Evolutionary conservation across 2,329 filamentous ascomycete genomes (phyloP).

Genomic region (Truncatella angustata): DNA sequence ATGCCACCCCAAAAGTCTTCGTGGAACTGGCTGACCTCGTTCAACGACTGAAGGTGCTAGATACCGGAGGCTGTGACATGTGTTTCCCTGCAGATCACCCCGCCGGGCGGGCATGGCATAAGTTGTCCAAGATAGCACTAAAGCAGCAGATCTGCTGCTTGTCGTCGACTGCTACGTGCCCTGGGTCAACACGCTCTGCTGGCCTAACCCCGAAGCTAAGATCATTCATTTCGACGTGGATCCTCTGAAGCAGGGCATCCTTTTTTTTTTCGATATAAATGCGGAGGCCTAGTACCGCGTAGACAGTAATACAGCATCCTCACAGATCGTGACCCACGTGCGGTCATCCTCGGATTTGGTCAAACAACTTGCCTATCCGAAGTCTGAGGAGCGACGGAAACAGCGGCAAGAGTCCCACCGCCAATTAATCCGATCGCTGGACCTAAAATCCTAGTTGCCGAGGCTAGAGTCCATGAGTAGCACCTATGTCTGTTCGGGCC

Average conservation of each 20-base stretch:
- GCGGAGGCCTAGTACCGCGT: too few relatives aligned
- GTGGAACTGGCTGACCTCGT: conserved; percentile 45
- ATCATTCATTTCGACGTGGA: conserved; percentile 67
- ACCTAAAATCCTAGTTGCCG: too few relatives aligned
- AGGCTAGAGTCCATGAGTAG: too few relatives aligned
- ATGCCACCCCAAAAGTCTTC: conserved; percentile 39
- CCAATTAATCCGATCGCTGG: too few relatives aligned
- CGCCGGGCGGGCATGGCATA: conserved; percentile 45
- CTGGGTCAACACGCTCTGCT: conserved; percentile 65
- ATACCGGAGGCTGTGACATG: conserved; percentile 52
- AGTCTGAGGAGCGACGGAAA: too few relatives aligned
- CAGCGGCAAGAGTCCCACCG: too few relatives aligned
- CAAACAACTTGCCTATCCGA: too few relatives aligned
- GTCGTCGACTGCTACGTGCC: conserved; percentile 69
- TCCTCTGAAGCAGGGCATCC: conserved; percentile 62
- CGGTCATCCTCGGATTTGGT: too few relatives aligned
- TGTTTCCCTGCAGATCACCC: conserved; percentile 31
- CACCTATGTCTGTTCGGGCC: too few relatives aligned
- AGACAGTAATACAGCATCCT: too few relatives aligned
- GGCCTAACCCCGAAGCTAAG: conserved; percentile 52
- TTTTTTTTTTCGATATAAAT: conserved; percentile 59
- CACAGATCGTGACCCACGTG: too few relatives aligned
- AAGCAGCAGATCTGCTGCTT: conserved; percentile 62
- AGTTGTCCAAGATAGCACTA: conserved; percentile 56
- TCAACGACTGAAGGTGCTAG: conserved; percentile 46